These are phyloP conservation scores for Candida nanaspora DNA, from an alignment of 805 yeast genomes.

Conservation along the genomic window DNA sequence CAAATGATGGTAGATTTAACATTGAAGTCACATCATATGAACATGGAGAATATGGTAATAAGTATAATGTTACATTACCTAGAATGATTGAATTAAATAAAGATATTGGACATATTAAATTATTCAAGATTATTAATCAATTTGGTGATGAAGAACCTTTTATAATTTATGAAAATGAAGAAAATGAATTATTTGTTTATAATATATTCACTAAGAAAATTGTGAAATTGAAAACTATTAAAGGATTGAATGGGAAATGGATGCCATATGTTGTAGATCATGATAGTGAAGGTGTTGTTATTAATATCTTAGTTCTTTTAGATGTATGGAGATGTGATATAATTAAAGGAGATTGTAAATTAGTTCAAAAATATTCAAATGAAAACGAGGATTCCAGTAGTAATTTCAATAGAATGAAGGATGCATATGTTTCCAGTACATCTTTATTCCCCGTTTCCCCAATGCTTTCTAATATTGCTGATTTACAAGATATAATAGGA, in stretches of 20 bases:
- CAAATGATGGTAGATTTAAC: not conserved
- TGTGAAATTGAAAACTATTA: not conserved
- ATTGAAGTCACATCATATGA: not conserved
- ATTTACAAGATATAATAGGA: not conserved
- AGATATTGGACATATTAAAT: not conserved
- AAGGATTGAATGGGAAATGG: not conserved
- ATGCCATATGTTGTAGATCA: not conserved
- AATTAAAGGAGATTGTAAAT: not conserved
- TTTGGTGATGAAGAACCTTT: slow-evolving; percentile 4
- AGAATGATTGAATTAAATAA: not conserved
- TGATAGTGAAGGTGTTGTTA: not conserved
- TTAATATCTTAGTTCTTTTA: not conserved
- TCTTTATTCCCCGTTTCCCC: not conserved
- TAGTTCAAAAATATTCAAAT: not conserved
- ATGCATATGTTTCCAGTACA: too few relatives aligned
- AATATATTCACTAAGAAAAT: not conserved
- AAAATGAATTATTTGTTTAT: not conserved
- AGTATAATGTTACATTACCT: not conserved
- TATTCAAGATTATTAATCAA: slow-evolving; percentile 1
- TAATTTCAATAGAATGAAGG: not conserved
- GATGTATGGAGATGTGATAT: slow-evolving; percentile 1
- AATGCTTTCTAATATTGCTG: not conserved
- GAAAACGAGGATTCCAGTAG: too few relatives aligned
- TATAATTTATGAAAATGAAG: not conserved
- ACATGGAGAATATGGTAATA: not conserved